Conservation (phyloP, 805 yeast genomes). For the Yamadazyma olivae region DNA sequence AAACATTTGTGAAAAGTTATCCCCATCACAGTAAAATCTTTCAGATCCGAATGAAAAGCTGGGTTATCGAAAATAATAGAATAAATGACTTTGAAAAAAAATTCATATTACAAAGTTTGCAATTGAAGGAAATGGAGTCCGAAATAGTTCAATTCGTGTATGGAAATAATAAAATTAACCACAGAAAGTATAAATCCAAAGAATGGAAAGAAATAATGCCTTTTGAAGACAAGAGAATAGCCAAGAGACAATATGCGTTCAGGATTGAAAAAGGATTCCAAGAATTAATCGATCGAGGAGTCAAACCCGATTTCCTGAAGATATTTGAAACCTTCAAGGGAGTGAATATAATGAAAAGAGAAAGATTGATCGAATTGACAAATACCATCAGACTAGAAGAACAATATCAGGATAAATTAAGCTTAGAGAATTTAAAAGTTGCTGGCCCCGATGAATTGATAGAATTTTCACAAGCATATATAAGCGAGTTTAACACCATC, state of each 20-base stretch:
- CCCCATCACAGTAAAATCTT: constrained; percentile 29
- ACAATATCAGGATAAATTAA: constrained; percentile 17
- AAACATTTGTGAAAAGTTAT: constrained; percentile 30
- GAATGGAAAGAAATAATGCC: constrained; percentile 2
- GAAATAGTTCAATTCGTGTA: constrained; percentile 6
- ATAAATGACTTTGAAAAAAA: neutral
- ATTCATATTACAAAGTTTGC: neutral
- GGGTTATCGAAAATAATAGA: neutral
- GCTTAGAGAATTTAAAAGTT: constrained; percentile 20
- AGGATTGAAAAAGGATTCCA: constrained; percentile 30
- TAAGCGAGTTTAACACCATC: constrained; percentile 18
- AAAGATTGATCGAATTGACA: constrained; percentile 10
- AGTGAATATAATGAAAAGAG: constrained; percentile 15
- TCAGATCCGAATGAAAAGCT: neutral
- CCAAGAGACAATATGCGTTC: constrained; percentile 13
- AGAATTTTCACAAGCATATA: constrained; percentile 7
- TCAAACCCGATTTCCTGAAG: constrained; percentile 32
- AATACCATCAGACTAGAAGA: constrained; percentile 11
- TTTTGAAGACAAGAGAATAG: constrained; percentile 4
- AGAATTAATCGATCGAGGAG: constrained; percentile 29
- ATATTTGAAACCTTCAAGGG: constrained; percentile 29
- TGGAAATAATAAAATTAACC: constrained; percentile 5
- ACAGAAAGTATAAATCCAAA: constrained; percentile 9
- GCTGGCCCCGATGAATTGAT: constrained; percentile 11
- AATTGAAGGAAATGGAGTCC: constrained; percentile 4